Evolutionary conservation across 2,329 filamentous ascomycete species (phyloP), one percentile per base, ranked within the genome.

Genomic region (Grosmannia clavigera): DNA sequence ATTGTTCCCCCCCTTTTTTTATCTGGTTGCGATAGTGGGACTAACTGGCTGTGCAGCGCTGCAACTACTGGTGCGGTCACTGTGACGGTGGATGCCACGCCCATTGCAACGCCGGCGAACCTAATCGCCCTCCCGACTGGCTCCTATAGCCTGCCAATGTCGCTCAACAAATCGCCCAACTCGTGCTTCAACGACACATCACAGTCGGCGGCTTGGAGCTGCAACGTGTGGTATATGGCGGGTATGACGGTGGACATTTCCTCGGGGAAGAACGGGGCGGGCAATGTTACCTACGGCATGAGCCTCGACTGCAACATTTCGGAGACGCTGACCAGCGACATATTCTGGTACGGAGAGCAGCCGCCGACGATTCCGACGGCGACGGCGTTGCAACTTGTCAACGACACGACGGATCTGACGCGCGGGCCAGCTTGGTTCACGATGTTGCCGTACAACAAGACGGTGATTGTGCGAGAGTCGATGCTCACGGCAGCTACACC

Each of bases 141-240:
- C 2, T 74, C 71, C 0, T 88, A 73, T 64, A 71, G 72, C 27
- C 69, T 89, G n/a, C 79, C 82, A 4, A 71, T 83, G 5, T 72
- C 76, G 54, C 72, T 78, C 3, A 76, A 75, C 59, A 74, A 76
- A 59, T 73, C 74, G 2, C 78, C 81, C 19, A 77, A 74, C 50
- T 74, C 76, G 0, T 89, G 86, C 67, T 75, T 88, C 62, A 75
- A 75, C 38, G 76, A 85, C 60, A 73, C 77, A 0, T 74, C 70
- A 0, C 78, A 84, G 65, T 72, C 75, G n/a, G 70, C 75, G 57
- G 80, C 84, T 0, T 89, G 86, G 86, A 81, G 76, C 61, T 89
- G 86, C 68, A 75, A 80, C 14, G 74, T 86, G 35, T 72, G 74
- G 1, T 71, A 75, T 53, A 76, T 78, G 57, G 69, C 72, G 1